A percentile compares a stretch with the other conserved stretches of the same genome.
Evolutionary conservation across 148 eudicot species (phyloP).

Genomic region (Euryodendron excelsum): DNA sequence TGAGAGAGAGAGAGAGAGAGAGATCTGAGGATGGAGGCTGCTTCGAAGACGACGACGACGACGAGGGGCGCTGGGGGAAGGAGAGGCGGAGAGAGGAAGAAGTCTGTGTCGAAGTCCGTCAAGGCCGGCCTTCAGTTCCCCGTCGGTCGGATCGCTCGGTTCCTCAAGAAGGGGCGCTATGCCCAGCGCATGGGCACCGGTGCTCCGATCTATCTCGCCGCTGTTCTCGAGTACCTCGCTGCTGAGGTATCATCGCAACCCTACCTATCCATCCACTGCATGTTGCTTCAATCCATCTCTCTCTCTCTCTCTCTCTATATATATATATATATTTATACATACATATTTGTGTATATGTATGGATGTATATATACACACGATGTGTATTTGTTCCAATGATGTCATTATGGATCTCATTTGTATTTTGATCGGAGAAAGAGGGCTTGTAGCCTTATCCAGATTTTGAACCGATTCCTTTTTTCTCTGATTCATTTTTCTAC

Average conservation of each 20-base stretch:
- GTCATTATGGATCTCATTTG: too few species aligned
- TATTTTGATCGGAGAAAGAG: neutral
- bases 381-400: too few species aligned
- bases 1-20: neutral
- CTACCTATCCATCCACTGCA: too few species aligned
- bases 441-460: neutral
- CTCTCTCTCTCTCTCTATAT: neutral
- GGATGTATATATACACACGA: too few species aligned
- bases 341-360: neutral
- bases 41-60: too few species aligned
- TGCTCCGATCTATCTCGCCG: constrained; percentile 40
- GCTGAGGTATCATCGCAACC: constrained; percentile 34
- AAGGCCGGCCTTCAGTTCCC: constrained; percentile 46
- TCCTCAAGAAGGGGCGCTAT: constrained; percentile 37
- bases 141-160: constrained; percentile 32
- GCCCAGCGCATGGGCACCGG: constrained; percentile 36
- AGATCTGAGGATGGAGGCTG: neutral
- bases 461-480: too few species aligned
- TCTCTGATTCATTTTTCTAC: too few species aligned
- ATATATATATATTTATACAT: too few species aligned
- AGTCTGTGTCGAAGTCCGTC: constrained; percentile 23
- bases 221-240: constrained; percentile 36
- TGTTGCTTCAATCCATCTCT: neutral
- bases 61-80: constrained; percentile 24
- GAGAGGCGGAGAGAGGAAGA: constrained; percentile 26